phyloP scores from a whole-genome alignment of 2,329 filamentous ascomycete species.

The Neofusicoccum kwambonambiense region DNA sequence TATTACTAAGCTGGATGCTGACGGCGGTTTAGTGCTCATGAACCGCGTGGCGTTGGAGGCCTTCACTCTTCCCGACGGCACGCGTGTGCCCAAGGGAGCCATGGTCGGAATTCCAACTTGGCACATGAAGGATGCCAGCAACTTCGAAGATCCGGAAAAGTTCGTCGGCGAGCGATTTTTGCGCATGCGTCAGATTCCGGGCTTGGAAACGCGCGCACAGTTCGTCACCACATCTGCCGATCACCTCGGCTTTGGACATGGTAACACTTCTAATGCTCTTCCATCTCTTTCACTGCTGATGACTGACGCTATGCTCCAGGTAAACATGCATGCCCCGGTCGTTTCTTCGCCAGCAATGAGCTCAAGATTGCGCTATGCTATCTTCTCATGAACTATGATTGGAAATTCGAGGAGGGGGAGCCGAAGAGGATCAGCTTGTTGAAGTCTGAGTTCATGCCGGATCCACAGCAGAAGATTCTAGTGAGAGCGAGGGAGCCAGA shows the following conservation, averaged over 20 bases:
- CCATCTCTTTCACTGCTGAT: too few relatives aligned
- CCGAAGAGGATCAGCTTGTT: slow-evolving; percentile 18
- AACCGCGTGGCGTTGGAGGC: neutral
- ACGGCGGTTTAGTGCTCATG: neutral
- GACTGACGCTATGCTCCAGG: too few relatives aligned
- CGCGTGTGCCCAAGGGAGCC: neutral
- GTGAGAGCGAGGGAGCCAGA: too few relatives aligned
- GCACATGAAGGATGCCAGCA: neutral
- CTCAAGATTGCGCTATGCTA: slow-evolving; percentile 20
- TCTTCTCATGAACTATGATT: slow-evolving; percentile 21
- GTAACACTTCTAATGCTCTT: neutral
- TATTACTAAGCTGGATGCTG: neutral
- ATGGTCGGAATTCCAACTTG: neutral
- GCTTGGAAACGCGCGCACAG: neutral
- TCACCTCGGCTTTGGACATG: slow-evolving; percentile 5
- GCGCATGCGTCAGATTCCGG: neutral
- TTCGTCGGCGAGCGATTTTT: neutral
- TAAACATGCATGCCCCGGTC: slow-evolving; percentile 19
- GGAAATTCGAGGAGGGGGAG: neutral
- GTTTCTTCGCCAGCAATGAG: slow-evolving; percentile 21
- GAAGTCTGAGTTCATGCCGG: too few relatives aligned
- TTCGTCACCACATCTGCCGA: slow-evolving; percentile 6
- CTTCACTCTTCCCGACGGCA: slow-evolving; percentile 1
- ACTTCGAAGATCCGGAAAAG: slow-evolving; percentile 14
- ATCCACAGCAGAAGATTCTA: too few relatives aligned